Conservation (phyloP, 2,329 filamentous ascomycete genomes). For the Paraphaeosphaeria minitans region DNA sequence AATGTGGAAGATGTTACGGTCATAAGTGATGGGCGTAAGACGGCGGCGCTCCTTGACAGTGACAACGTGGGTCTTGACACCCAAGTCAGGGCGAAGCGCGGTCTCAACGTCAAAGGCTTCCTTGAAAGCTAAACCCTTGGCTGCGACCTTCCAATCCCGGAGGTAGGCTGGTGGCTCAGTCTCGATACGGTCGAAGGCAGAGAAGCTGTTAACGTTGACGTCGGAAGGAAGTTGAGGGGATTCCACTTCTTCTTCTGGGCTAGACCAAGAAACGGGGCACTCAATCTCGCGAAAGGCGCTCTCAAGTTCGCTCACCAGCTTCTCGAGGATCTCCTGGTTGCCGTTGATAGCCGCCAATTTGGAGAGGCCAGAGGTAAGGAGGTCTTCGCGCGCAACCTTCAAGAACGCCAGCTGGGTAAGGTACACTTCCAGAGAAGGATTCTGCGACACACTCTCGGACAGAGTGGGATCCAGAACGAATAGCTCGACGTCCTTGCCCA, state of each 20-base stretch:
- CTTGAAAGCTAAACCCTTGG: slow-evolving; percentile 90
- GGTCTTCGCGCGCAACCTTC: slow-evolving; percentile 71
- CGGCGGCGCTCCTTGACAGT: slow-evolving; percentile 95
- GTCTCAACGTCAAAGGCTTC: slow-evolving; percentile 82
- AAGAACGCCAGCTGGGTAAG: slow-evolving; percentile 84
- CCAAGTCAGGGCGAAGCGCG: slow-evolving; percentile 80
- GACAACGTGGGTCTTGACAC: slow-evolving; percentile 84
- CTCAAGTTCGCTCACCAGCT: slow-evolving; percentile 64
- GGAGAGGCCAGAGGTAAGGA: slow-evolving; percentile 65
- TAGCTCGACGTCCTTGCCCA: slow-evolving; percentile 71
- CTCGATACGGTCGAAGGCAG: slow-evolving; percentile 76
- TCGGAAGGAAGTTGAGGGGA: slow-evolving; percentile 63
- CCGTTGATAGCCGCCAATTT: slow-evolving; percentile 69
- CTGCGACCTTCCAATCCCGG: slow-evolving; percentile 79
- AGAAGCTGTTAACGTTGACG: slow-evolving; percentile 81
- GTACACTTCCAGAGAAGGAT: slow-evolving; percentile 65
- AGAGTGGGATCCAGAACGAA: slow-evolving; percentile 75
- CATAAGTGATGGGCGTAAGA: slow-evolving; percentile 84
- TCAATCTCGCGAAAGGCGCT: slow-evolving; percentile 74
- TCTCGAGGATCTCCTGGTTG: slow-evolving; percentile 66
- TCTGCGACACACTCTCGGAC: slow-evolving; percentile 70
- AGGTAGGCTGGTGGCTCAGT: slow-evolving; percentile 69
- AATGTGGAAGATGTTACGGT: slow-evolving; percentile 99
- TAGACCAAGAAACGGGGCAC: slow-evolving; percentile 79
- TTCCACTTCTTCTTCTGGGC: slow-evolving; percentile 64